Evolutionary conservation across 352 stramenopile species (phyloP).

Genomic region (Achlya hypogyna): DNA sequence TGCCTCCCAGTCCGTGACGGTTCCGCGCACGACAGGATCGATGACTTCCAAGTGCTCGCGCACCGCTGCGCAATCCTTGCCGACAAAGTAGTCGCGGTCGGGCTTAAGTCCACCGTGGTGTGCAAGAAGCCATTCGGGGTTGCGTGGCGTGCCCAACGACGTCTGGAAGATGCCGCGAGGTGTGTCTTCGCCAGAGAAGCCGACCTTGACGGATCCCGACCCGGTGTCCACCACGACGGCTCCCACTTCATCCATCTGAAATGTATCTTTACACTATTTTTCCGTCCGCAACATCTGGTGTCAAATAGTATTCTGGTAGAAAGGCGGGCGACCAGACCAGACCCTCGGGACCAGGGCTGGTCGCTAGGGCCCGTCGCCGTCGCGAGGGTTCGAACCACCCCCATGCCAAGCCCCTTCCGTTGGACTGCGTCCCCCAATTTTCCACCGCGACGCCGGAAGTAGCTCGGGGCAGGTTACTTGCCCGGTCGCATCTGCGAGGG

Average conservation of each 20-base stretch:
- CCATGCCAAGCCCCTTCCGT: too few relatives aligned
- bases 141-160: conserved; percentile 59
- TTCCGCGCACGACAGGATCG: conserved; percentile 64
- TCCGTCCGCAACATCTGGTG: too few relatives aligned
- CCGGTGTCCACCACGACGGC: conserved; percentile 84
- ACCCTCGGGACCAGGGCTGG: too few relatives aligned
- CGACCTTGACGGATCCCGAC: conserved; percentile 70
- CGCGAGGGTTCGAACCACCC: too few relatives aligned
- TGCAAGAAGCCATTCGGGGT: conserved; percentile 69
- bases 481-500: too few relatives aligned
- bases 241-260: conserved; percentile 27
- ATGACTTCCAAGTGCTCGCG: conserved; percentile 57
- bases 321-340: too few relatives aligned
- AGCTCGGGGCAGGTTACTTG: too few relatives aligned
- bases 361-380: too few relatives aligned
- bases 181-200: conserved; percentile 77
- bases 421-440: too few relatives aligned
- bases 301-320: too few relatives aligned
- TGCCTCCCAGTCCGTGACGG: conserved; percentile 78
- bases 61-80: conserved; percentile 49
- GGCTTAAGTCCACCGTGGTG: conserved; percentile 48
- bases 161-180: conserved; percentile 63
- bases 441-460: too few relatives aligned
- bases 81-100: conserved; percentile 66
- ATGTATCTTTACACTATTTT: too few relatives aligned